phyloP scores from a whole-genome alignment of 1,284 basidiomycete genomes.

The Salmacisia buchloeana region DNA sequence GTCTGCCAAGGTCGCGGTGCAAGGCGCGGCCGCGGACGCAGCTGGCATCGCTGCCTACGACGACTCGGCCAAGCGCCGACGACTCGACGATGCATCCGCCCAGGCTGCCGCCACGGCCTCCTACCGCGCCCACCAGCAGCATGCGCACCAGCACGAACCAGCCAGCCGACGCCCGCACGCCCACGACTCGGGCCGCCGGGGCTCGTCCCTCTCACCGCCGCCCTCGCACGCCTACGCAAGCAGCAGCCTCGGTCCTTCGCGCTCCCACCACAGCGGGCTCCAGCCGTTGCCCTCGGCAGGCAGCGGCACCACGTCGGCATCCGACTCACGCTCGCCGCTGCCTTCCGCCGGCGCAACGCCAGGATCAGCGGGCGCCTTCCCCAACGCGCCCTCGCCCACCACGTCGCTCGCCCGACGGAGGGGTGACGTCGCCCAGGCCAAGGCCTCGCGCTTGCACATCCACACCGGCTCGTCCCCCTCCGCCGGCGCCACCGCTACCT shows the following conservation, averaged over 20 bases:
- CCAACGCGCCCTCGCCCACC: background rate
- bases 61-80: background rate
- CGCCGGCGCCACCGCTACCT: conserved; percentile 4
- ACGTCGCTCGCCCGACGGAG: conserved; percentile 34
- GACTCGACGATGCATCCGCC: background rate
- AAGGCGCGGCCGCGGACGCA: no score
- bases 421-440: conserved; percentile 40
- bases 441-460: conserved; percentile 40
- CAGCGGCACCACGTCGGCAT: background rate
- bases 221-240: background rate
- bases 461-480: conserved; percentile 21
- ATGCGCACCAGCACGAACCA: background rate
- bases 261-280: background rate
- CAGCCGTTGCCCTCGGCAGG: background rate
- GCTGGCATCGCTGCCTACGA: no score
- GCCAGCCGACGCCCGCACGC: background rate
- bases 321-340: conserved; percentile 1
- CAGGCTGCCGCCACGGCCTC: background rate
- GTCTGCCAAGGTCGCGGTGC: no score
- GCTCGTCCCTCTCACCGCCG: conserved; percentile 1
- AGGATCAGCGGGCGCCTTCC: conserved; percentile 5
- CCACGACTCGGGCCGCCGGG: background rate
- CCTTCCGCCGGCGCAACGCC: background rate
- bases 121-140: conserved; percentile 6
- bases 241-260: background rate